phyloP scores from a whole-genome alignment of 345 rosid species.

The Erucastrum elatum region DNA sequence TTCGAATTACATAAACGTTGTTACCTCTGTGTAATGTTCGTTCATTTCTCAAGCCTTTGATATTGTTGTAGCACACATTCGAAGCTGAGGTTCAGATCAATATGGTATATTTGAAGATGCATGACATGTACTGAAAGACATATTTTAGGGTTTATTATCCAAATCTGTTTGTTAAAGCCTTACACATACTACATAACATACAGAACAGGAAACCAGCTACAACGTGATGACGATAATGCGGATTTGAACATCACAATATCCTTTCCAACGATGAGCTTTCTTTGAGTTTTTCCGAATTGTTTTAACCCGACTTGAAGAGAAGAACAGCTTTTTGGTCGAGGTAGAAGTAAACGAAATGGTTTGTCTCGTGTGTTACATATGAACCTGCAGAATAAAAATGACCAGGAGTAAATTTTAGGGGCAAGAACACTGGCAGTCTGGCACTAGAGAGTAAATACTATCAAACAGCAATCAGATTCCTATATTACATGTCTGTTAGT shows the following conservation, averaged over 20 bases:
- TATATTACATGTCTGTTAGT: not conserved
- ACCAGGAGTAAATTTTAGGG: not conserved
- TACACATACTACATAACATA: not conserved
- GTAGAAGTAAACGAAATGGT: conserved; percentile 94
- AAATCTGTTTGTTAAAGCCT: conserved; percentile 26
- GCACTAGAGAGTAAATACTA: not conserved
- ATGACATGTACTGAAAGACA: conserved; percentile 9
- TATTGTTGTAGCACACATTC: too few relatives aligned
- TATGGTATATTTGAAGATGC: conserved; percentile 4
- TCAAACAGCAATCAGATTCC: not conserved
- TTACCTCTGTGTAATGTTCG: not conserved
- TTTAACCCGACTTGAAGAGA: conserved; percentile 89
- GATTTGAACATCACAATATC: not conserved
- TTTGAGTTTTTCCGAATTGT: not conserved
- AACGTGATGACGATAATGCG: conserved; percentile 20
- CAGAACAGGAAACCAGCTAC: conserved; percentile 31
- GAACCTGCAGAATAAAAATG: conserved; percentile 56
- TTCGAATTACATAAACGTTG: not conserved
- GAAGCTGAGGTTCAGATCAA: too few relatives aligned
- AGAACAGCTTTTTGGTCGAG: conserved; percentile 90
- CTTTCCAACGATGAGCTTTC: conserved; percentile 13
- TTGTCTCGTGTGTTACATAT: conserved; percentile 95
- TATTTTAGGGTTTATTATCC: conserved; percentile 11
- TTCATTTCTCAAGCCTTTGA: too few relatives aligned
- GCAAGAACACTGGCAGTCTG: not conserved